phyloP scores from a whole-genome alignment of 139 green algal genomes.

The Zygnema cylindricum region DNA sequence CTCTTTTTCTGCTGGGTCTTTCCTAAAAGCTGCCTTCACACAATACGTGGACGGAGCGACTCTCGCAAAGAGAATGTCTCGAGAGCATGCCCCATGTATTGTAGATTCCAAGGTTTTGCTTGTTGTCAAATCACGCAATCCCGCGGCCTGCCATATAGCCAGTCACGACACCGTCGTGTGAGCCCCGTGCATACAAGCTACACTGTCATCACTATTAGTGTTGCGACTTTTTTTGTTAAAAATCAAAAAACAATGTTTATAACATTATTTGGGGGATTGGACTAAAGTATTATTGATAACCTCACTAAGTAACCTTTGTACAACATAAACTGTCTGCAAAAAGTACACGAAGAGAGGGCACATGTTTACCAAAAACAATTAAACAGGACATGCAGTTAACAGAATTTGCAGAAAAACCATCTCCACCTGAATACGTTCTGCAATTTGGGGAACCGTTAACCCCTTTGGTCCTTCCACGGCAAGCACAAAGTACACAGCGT shows the following conservation, averaged over 20 bases:
- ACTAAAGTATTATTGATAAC: no score
- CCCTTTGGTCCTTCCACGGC: conserved; percentile 29
- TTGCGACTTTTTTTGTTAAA: not conserved
- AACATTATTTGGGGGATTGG: no score
- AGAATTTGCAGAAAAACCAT: no score
- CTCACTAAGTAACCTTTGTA: no score
- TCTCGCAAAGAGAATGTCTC: conserved; percentile 83
- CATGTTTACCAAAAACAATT: no score
- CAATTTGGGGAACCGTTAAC: conserved; percentile 45
- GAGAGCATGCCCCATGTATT: conserved; percentile 69
- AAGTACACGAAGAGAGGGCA: no score
- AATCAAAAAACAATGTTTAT: no score
- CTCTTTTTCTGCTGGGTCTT: conserved; percentile 16
- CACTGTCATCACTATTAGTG: not conserved
- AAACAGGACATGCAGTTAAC: no score
- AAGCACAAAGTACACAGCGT: conserved; percentile 54
- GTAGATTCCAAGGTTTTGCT: conserved; percentile 60
- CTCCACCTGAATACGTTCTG: conserved; percentile 52
- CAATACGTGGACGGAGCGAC: conserved; percentile 78
- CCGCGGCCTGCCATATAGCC: conserved; percentile 41
- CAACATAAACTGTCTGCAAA: no score
- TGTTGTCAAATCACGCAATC: conserved; percentile 78
- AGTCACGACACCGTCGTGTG: not conserved
- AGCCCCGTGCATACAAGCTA: no score
- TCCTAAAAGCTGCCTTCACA: conserved; percentile 45